Evolutionary conservation across 2,329 filamentous ascomycete genomes (phyloP), one percentile per base, ranked within the genome.

Genomic region (Atkinsonella texensis): DNA sequence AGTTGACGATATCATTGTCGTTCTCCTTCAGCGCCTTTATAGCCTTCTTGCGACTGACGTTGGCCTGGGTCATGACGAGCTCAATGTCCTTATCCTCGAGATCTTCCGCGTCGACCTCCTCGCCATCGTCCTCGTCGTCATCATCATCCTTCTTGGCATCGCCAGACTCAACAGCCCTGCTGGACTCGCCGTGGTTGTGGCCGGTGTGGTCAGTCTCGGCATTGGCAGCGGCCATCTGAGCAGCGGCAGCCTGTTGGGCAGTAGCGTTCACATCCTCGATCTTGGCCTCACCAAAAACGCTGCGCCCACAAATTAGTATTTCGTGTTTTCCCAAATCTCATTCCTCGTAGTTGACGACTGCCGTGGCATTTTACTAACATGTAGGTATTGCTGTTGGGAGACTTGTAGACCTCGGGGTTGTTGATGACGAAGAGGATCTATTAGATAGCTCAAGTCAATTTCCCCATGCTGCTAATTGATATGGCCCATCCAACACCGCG

Each of bases 1-100:
- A 96, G 81, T 98, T 98, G 79, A 98, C 93, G 76, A 98, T 98
- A 70, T 98, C 93, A 67, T 97, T 96, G 76, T 97, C 91, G 70
- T 98, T 98, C 79, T 97, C 93, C 79, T 89, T 90, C 68, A 98
- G 80, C 52, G 94, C 93, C 77, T 97, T 98, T 77, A 98, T 83
- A 56, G 93, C 93, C 83, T 97, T 97, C 77, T 95, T 96, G 72
- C 93, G 83, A 63, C 89, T 95, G 64, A 98, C 94, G 65, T 79
- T 93, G 63, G 93, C 93, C 75, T 98, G 91, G 63, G 87, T 89
- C 89, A 97, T 96, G 72, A 98, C 93, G 54, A 98, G 82, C 74
- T 98, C 93, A 66, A 98, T 98, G 71, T 98, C 94, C 84, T 98
- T 98, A 68, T 91, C 86, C 79, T 98, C 93, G 51, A 98, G 83